Evolutionary conservation across 768 basidiomycete genomes (phyloP), one percentile per base, ranked within the genome.

Genomic region (Russula olivacea): DNA sequence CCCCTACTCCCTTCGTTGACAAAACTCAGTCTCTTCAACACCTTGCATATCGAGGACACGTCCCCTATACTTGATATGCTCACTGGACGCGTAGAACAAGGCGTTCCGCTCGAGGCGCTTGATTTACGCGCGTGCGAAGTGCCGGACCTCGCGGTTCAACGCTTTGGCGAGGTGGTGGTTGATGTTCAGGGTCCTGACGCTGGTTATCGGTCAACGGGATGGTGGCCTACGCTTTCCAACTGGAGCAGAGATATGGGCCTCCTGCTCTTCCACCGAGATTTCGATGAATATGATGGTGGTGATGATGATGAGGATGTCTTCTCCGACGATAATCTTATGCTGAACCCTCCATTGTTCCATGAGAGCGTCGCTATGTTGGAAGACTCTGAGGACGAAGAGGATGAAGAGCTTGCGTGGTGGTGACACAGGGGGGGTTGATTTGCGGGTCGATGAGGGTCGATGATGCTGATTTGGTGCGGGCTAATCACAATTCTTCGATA

Each of bases 91-190:
- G 54, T 41, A 19, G 17, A 28, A 11, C 38, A 41, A 17, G 40
- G 54, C 8, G 36, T 41, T 12, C 54, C 54, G 15, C 40, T 55
- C 4, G 25, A 28, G 38, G 19, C 25, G 40, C 54, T 55, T 25
- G 54, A 55, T 41, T 40, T 55, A 9, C 17, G 38, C 8, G 38
- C 28, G 19, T 55, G 54, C 23, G 25, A 14, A 4, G 40, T 38
- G 23, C 7, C 5, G 1, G 40, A 40, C 7, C 40, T 9, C 9
- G 40, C 81, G 55, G 78, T 55, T 23, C n/a, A 21, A 47, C 45
- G 12, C 21, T 23, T 47, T 5, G 21, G 45, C 4, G 45, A 47
- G 21, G n/a, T 47, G 21, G 45, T 47, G 21, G 21, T 47, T 10
- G 45, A 23, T 1, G 21, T 47, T 21, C 45, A 47, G 11, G n/a